phyloP scores from a whole-genome alignment of 2,329 filamentous ascomycete species.

The Pseudogymnoascus sp. region DNA sequence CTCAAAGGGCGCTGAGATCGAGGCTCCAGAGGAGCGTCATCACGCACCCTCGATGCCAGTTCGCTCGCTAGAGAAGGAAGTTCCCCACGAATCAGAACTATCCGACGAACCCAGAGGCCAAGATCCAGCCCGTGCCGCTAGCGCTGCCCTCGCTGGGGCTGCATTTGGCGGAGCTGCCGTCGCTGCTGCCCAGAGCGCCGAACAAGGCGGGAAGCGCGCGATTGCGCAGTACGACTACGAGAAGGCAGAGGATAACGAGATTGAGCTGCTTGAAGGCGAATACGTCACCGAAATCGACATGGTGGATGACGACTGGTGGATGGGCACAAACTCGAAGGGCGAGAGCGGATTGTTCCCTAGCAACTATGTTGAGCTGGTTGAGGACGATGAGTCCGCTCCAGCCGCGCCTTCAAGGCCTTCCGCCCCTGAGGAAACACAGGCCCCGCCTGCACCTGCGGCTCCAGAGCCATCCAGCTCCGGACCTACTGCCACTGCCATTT shows the following conservation, averaged over 20 bases:
- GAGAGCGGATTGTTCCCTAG: slow-evolving; percentile 89
- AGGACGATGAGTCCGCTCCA: slow-evolving; percentile 43
- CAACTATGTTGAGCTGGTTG: slow-evolving; percentile 88
- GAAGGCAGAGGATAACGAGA: slow-evolving; percentile 94
- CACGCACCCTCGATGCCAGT: slow-evolving; percentile 54
- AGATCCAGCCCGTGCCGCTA: slow-evolving; percentile 51
- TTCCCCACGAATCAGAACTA: slow-evolving; percentile 57
- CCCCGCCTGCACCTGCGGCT: slow-evolving; percentile 31
- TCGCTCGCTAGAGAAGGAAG: slow-evolving; percentile 51
- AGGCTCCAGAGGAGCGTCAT: slow-evolving; percentile 41
- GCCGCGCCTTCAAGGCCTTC: slow-evolving; percentile 21
- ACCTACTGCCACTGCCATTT: slow-evolving; percentile 73
- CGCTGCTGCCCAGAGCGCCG: slow-evolving; percentile 36
- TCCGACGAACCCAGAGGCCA: slow-evolving; percentile 52
- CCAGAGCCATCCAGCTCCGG: slow-evolving; percentile 30
- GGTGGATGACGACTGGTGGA: slow-evolving; percentile 99
- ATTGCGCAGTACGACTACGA: slow-evolving; percentile 92
- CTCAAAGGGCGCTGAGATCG: slow-evolving; percentile 47
- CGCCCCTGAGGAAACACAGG: slow-evolving; percentile 27
- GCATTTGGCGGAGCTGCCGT: slow-evolving; percentile 32
- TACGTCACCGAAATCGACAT: slow-evolving; percentile 87
- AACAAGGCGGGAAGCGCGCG: slow-evolving; percentile 57
- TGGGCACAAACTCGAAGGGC: slow-evolving; percentile 78
- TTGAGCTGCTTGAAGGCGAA: slow-evolving; percentile 83
- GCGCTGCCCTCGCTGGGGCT: slow-evolving; percentile 44